Percentiles rank a stretch among this genome's conserved stretches.
These are phyloP conservation scores for Durotheca rogersii DNA, from an alignment of 495 filamentous ascomycete genomes.

Conservation along the genomic window DNA sequence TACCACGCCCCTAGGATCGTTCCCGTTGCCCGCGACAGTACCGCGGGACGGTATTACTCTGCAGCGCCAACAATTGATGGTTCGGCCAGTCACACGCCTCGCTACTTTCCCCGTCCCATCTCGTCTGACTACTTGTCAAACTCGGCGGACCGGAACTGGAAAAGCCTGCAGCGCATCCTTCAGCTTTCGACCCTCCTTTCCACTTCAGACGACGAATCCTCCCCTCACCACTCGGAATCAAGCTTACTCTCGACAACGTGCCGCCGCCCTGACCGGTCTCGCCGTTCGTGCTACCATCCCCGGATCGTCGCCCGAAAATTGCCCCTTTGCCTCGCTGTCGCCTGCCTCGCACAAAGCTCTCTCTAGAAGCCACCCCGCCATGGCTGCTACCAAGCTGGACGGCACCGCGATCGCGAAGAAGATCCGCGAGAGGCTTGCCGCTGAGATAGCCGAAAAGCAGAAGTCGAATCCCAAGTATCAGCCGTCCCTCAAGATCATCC, in stretches of 20 bases:
- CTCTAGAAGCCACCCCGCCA: slow-evolving; percentile 55
- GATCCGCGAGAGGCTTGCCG: slow-evolving; percentile 76
- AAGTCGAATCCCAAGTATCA: slow-evolving; percentile 79
- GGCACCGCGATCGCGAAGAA: slow-evolving; percentile 89
- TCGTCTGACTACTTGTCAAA: slow-evolving; percentile 19
- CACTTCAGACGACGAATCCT: slow-evolving; percentile 5
- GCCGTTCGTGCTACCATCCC: neutral
- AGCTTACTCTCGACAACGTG: slow-evolving; percentile 18
- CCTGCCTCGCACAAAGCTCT: slow-evolving; percentile 27
- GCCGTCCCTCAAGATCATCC: slow-evolving; percentile 87
- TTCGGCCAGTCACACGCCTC: slow-evolving; percentile 17
- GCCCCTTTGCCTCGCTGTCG: slow-evolving; percentile 12
- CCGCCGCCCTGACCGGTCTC: no score
- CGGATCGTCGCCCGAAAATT: slow-evolving; percentile 8
- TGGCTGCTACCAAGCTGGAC: slow-evolving; percentile 91
- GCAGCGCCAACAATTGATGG: slow-evolving; percentile 7
- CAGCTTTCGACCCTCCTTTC: slow-evolving; percentile 2
- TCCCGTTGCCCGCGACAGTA: neutral
- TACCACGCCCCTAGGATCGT: slow-evolving; percentile 10
- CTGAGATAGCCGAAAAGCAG: slow-evolving; percentile 79
- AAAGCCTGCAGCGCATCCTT: slow-evolving; percentile 23
- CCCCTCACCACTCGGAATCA: slow-evolving; percentile 17
- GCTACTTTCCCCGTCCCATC: neutral
- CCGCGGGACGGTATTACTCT: neutral
- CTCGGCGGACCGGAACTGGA: slow-evolving; percentile 31